Evolutionary conservation across 306 rosid genomes (phyloP).

Genomic region (Sechiopsis laciniata): DNA sequence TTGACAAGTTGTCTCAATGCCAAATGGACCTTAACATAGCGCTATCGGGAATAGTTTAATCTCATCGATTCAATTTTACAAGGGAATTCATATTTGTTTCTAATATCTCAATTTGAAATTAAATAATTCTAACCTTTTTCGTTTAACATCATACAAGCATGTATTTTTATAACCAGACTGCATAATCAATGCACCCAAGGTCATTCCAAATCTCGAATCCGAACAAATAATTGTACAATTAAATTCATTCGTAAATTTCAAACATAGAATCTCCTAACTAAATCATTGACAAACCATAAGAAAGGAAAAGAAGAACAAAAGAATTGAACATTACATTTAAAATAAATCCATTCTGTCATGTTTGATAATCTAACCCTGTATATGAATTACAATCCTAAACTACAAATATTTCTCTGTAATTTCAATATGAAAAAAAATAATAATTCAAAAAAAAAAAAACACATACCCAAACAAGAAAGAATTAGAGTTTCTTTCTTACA

Average conservation of each 20-base stretch:
- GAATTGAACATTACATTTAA: slow-evolving; percentile 6
- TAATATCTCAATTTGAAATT: background rate
- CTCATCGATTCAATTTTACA: background rate
- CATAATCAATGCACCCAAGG: no score
- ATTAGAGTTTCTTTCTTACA: slow-evolving; percentile 24
- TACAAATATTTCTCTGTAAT: slow-evolving; percentile 8
- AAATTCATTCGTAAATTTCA: no score
- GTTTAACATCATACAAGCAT: no score
- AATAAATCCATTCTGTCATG: slow-evolving; percentile 10
- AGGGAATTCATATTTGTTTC: background rate
- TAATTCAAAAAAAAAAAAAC: background rate
- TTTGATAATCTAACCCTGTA: background rate
- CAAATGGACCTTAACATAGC: background rate
- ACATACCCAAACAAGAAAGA: background rate
- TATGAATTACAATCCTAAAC: slow-evolving; percentile 7
- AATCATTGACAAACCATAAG: background rate
- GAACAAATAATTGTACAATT: no score
- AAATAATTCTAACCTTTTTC: background rate
- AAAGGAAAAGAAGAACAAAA: background rate
- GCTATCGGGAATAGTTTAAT: background rate
- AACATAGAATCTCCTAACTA: no score
- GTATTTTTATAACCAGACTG: no score
- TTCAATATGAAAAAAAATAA: slow-evolving; percentile 9
- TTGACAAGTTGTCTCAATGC: background rate
- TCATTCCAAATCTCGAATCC: no score